Percentiles rank a stretch among this genome's conserved stretches.
phyloP scores from a whole-genome alignment of 2,329 filamentous ascomycete genomes.

The Gyromitra esculenta region DNA sequence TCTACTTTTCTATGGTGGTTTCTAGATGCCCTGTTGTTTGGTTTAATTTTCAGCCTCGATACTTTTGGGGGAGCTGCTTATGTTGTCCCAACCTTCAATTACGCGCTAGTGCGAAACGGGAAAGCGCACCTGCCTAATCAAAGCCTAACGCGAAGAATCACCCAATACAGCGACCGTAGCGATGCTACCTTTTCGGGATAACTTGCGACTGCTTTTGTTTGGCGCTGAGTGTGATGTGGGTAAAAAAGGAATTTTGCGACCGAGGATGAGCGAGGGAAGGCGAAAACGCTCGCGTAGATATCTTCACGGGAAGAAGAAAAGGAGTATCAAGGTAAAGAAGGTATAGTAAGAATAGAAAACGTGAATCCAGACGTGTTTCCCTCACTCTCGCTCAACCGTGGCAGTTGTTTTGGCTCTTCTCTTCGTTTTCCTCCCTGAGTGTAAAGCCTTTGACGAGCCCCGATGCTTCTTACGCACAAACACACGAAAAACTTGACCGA shows the following conservation, averaged over 20 bases:
- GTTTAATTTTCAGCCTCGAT: slow-evolving; percentile 48
- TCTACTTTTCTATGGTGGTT: slow-evolving; percentile 41
- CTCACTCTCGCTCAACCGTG: slow-evolving; percentile 48
- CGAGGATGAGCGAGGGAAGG: slow-evolving; percentile 48
- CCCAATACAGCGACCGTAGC: slow-evolving; percentile 52
- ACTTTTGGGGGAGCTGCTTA: slow-evolving; percentile 45
- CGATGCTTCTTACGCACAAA: slow-evolving; percentile 53
- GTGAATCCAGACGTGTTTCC: slow-evolving; percentile 50
- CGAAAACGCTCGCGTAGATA: slow-evolving; percentile 49
- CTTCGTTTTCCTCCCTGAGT: slow-evolving; percentile 41
- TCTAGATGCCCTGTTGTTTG: slow-evolving; percentile 46
- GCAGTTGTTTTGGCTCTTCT: slow-evolving; percentile 50
- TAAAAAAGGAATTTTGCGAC: slow-evolving; percentile 51
- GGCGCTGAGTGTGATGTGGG: slow-evolving; percentile 42
- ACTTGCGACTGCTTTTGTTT: slow-evolving; percentile 50
- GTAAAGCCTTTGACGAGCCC: slow-evolving; percentile 49
- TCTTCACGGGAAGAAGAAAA: slow-evolving; percentile 46
- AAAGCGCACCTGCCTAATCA: slow-evolving; percentile 50
- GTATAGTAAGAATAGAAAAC: slow-evolving; percentile 50
- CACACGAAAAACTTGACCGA: slow-evolving; percentile 53
- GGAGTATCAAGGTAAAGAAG: slow-evolving; percentile 36
- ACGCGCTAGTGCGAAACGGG: slow-evolving; percentile 50
- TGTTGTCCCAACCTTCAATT: slow-evolving; percentile 44
- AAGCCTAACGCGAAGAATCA: slow-evolving; percentile 50
- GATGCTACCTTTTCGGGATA: slow-evolving; percentile 52